phyloP scores from a whole-genome alignment of 225 moss, liverwort and hornwort species.

The Lunularia cruciata region DNA sequence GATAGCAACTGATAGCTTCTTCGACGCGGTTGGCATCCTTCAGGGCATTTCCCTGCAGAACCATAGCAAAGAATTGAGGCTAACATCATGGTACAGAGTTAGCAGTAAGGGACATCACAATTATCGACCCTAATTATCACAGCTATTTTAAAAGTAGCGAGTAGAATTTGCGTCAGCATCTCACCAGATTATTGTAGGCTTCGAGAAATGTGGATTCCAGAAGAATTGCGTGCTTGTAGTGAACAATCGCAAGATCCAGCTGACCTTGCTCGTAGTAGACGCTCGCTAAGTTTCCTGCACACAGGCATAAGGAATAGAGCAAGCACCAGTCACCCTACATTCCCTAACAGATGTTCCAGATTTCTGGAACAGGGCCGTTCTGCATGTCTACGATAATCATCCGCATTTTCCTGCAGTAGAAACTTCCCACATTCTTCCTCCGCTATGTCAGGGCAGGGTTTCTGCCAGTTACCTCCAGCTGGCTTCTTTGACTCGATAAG shows the following conservation, averaged over 20 bases:
- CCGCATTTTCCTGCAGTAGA: slow-evolving; percentile 70
- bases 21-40: slow-evolving; percentile 96
- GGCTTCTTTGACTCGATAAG: slow-evolving; percentile 51
- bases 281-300: slow-evolving; percentile 99
- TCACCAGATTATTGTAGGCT: slow-evolving; percentile 96
- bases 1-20: slow-evolving; percentile 91
- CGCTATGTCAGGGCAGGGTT: slow-evolving; percentile 34
- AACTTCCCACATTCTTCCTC: slow-evolving; percentile 59
- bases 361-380: slow-evolving; percentile 37
- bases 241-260: slow-evolving; percentile 85
- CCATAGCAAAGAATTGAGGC: not conserved
- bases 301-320: slow-evolving; percentile 97
- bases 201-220: slow-evolving; percentile 86
- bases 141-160: not conserved
- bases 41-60: slow-evolving; percentile 81
- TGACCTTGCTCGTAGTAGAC: slow-evolving; percentile 97
- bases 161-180: not conserved
- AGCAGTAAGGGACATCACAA: not conserved
- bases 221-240: slow-evolving; percentile 94
- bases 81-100: too few species aligned
- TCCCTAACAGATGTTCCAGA: slow-evolving; percentile 53
- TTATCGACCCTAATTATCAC: not conserved
- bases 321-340: slow-evolving; percentile 86
- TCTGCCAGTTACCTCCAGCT: slow-evolving; percentile 32
- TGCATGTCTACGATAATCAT: slow-evolving; percentile 49